These are phyloP conservation scores for Diaporthe eres DNA, from an alignment of 2,329 filamentous ascomycete species.

Conservation along the genomic window DNA sequence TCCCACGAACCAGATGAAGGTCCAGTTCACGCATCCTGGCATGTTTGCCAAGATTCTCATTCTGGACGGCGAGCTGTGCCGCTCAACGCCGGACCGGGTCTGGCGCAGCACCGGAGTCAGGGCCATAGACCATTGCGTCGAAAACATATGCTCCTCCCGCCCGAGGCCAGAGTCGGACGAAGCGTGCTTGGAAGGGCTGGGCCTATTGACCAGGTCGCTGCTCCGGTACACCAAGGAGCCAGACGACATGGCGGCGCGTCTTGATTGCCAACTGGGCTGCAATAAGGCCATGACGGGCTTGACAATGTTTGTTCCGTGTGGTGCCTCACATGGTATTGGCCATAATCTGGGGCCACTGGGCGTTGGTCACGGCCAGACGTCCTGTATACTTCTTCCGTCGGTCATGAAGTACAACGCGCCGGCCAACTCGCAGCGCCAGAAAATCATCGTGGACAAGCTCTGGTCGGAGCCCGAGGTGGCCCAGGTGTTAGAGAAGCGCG, in stretches of 20 bases:
- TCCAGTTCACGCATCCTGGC: neutral
- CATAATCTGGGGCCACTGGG: neutral
- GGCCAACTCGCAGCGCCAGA: neutral
- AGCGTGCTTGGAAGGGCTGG: neutral
- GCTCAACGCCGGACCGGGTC: neutral
- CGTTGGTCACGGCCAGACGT: neutral
- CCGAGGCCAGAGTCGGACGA: neutral
- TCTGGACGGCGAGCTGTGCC: neutral
- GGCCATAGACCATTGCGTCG: neutral
- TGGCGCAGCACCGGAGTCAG: slow-evolving; percentile 5
- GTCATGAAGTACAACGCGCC: neutral
- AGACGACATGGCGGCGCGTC: neutral
- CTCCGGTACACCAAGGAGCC: neutral
- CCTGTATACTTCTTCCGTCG: neutral
- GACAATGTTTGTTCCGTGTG: neutral
- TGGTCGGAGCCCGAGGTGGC: neutral
- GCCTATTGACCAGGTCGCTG: neutral
- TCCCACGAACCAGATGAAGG: neutral
- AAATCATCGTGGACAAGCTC: neutral
- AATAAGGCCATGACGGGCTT: neutral
- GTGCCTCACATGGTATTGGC: neutral
- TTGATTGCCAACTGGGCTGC: neutral
- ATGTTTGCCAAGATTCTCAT: neutral
- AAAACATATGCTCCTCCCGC: neutral
- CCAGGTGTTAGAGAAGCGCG: neutral